phyloP scores from a whole-genome alignment of 352 stramenopile genomes.

The Phytophthora meadii region DNA sequence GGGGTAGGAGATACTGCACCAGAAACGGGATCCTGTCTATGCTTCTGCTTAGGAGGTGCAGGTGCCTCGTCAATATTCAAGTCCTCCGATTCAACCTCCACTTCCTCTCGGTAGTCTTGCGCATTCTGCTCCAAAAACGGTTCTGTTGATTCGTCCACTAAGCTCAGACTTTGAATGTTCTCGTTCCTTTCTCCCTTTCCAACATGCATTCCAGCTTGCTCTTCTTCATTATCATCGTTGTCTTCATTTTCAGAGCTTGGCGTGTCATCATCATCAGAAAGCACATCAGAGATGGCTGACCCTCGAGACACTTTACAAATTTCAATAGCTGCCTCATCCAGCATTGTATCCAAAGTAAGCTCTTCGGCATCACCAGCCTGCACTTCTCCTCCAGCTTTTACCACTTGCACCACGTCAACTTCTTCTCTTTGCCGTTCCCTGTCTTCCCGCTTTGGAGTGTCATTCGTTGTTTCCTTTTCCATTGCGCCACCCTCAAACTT shows the following conservation, averaged over 20 bases:
- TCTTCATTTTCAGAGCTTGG: conserved; percentile 22
- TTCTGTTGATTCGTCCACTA: conserved; percentile 18
- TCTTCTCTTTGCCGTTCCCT: background rate
- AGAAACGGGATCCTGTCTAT: background rate
- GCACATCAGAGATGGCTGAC: conserved; percentile 31
- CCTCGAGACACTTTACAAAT: conserved; percentile 26
- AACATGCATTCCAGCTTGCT: background rate
- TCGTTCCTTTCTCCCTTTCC: conserved; percentile 1
- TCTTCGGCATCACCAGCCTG: conserved; percentile 8
- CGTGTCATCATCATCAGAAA: conserved; percentile 41
- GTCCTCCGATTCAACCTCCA: background rate
- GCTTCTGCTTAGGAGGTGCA: background rate
- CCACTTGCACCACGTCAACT: background rate
- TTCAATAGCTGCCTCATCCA: conserved; percentile 32
- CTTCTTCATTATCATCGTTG: conserved; percentile 10
- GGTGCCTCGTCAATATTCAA: background rate
- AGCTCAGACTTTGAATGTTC: conserved; percentile 9
- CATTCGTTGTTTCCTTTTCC: background rate
- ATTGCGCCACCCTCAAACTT: conserved; percentile 10
- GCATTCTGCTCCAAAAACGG: background rate
- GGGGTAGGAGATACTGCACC: conserved; percentile 1
- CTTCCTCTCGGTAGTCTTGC: background rate
- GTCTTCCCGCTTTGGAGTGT: background rate
- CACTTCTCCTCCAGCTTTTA: background rate
- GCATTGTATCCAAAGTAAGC: conserved; percentile 29